Conservation (phyloP, 345 rosid species). For the Pugionium cornutum region DNA sequence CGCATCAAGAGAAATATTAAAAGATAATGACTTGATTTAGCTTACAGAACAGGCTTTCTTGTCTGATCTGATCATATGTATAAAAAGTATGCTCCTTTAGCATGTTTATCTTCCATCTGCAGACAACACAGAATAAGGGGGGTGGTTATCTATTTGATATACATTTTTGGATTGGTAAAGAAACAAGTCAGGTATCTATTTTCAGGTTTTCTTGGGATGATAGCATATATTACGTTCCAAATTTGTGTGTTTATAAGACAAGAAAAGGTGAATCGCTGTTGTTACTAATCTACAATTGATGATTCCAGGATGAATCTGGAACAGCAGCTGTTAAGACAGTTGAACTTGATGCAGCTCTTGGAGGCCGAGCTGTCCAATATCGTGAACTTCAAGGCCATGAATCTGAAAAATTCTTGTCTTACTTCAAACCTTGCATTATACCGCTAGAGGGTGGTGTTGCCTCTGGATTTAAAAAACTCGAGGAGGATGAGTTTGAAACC, state of each 20-base stretch:
- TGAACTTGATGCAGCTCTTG: conserved; percentile 92
- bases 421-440: conserved; percentile 93
- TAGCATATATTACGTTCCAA: conserved; percentile 5
- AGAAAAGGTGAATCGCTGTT: conserved; percentile 10
- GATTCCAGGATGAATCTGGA: conserved; percentile 92
- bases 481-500: conserved; percentile 88
- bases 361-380: conserved; percentile 99
- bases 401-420: conserved; percentile 94
- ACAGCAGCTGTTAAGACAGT: conserved; percentile 96
- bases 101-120: conserved; percentile 37
- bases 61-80: conserved; percentile 26
- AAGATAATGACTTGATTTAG: conserved; percentile 15
- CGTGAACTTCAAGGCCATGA: conserved; percentile 98
- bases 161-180: conserved; percentile 99
- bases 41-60: conserved; percentile 23
- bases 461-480: conserved; percentile 81
- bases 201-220: not conserved
- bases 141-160: conserved; percentile 82
- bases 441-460: conserved; percentile 99
- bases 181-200: conserved; percentile 80
- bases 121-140: conserved; percentile 83
- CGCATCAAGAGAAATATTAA: too few species aligned
- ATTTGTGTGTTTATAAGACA: conserved; percentile 11
- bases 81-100: conserved; percentile 1
- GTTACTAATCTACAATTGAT: conserved; percentile 26